Evolutionary conservation across 345 rosid genomes (phyloP), one percentile per base, ranked within the genome.

Genomic region (Rhizophora apiculata): DNA sequence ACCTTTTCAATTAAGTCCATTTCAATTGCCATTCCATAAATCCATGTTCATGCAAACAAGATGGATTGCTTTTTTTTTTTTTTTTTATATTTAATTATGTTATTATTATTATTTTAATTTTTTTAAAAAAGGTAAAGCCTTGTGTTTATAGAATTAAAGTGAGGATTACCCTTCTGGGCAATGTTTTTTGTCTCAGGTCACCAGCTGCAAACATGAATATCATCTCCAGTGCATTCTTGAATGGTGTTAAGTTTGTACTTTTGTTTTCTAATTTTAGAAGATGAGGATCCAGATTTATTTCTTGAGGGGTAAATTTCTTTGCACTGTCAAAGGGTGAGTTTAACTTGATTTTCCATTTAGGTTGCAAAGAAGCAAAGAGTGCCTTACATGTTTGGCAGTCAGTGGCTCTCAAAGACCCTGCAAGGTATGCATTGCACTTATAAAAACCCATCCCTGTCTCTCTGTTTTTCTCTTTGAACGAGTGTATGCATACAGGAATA

Each of bases 161-260:
- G 24, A 26, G 29, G 60, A 55, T 21, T 55, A 51, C 58, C 39
- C 34, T 55, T 57, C 63, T 59, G 30, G 65, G 62, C 39, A 43
- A 46, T 55, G 30, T 64, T 71, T 30, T 34, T 65, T 60, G 68
- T 72, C 77, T 69, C 86, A 94, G 98, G 85, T 83, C 37, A 94
- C 98, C 1, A 79, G 89, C 80, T 94, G 98, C 95, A 94, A 83
- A 62, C 98, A 94, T 74, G 96, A 89, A 53, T 94, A 91, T 77
- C 97, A 94, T 74, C 95, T 94, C 64, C 98, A 94, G 46, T 94
- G 98, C 72, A 91, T 94, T 80, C 87, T 91, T 67, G 98, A 91
- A 73, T 94, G 98, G 98, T 93, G 24, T 24, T 24, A 78, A 34
- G 68, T 51, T 5, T 46, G 58, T 55, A 22, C 15, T 49, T 29